phyloP scores from a whole-genome alignment of 768 basidiomycete species.

The Strobilomyces dryophilus region DNA sequence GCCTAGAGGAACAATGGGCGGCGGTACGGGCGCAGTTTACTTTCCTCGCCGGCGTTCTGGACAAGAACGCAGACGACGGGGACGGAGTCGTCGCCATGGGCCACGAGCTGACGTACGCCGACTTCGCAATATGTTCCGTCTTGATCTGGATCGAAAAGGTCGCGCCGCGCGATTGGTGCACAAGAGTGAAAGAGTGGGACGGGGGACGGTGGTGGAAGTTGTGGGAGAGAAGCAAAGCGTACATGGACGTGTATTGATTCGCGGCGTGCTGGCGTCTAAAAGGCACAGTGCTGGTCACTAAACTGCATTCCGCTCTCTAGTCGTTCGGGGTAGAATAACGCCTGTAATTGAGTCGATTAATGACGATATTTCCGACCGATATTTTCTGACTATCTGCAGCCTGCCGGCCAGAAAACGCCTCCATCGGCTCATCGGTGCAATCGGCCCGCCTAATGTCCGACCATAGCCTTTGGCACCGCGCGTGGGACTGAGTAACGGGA shows the following conservation, averaged over 20 bases:
- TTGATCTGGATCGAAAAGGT: conserved; percentile 73
- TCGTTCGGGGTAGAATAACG: neutral
- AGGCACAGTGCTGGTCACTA: neutral
- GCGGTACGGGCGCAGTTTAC: conserved; percentile 65
- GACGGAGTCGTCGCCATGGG: conserved; percentile 64
- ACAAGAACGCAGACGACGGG: conserved; percentile 62
- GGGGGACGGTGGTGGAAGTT: conserved; percentile 62
- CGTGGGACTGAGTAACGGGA: too few relatives aligned
- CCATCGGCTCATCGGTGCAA: too few relatives aligned
- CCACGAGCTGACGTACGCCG: conserved; percentile 62
- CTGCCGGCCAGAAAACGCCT: too few relatives aligned
- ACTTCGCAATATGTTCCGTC: conserved; percentile 69
- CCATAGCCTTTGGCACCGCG: neutral
- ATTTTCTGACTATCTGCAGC: too few relatives aligned
- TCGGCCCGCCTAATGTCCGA: neutral
- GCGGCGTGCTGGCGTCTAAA: neutral
- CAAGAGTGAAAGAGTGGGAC: conserved; percentile 64
- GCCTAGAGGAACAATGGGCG: conserved; percentile 61
- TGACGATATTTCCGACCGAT: neutral
- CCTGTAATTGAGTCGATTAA: neutral
- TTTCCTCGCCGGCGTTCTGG: conserved; percentile 58
- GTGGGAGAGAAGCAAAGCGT: conserved; percentile 56
- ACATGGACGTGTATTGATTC: conserved; percentile 61
- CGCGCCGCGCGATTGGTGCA: conserved; percentile 72
- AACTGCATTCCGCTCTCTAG: neutral